A percentile compares a stretch with the other conserved stretches of the same genome.
These are phyloP conservation scores for Endotrypanum monterogeii DNA, from an alignment of 208 protist genomes.

Conservation along the genomic window DNA sequence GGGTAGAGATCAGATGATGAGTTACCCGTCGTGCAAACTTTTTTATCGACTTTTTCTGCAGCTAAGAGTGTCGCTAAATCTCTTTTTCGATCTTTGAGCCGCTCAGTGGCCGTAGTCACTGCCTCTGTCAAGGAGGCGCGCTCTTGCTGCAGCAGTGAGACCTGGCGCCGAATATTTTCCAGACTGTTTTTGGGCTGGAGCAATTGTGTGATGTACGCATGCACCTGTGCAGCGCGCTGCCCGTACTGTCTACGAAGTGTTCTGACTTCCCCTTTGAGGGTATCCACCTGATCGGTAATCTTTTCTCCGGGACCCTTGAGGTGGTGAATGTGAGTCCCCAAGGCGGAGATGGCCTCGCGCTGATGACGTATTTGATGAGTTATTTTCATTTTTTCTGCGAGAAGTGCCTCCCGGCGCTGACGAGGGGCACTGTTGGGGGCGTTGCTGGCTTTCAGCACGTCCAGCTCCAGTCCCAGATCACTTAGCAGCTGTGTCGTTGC, in stretches of 20 bases:
- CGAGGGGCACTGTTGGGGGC: slow-evolving; percentile 29
- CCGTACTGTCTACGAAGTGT: slow-evolving; percentile 24
- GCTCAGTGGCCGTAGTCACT: background rate
- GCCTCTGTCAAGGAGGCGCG: background rate
- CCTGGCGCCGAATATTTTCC: slow-evolving; percentile 12
- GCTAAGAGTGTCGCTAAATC: background rate
- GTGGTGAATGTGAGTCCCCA: slow-evolving; percentile 26
- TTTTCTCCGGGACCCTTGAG: slow-evolving; percentile 29
- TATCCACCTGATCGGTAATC: slow-evolving; percentile 8
- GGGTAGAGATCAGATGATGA: background rate
- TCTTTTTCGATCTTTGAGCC: background rate
- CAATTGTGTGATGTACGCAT: slow-evolving; percentile 21
- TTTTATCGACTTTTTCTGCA: background rate
- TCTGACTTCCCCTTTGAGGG: slow-evolving; percentile 12
- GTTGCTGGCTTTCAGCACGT: slow-evolving; percentile 2
- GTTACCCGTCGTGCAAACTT: background rate
- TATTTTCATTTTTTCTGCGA: slow-evolving; percentile 39
- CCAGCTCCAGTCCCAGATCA: slow-evolving; percentile 18
- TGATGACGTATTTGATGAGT: slow-evolving; percentile 21
- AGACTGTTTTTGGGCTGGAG: slow-evolving; percentile 18
- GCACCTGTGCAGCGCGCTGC: slow-evolving; percentile 18
- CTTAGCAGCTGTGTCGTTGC: slow-evolving; percentile 17
- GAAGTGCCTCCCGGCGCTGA: slow-evolving; percentile 38
- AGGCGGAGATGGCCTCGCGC: slow-evolving; percentile 13
- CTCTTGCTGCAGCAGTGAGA: slow-evolving; percentile 2